Conservation (phyloP, 441 rosid species). For the Erodium texanum region DNA sequence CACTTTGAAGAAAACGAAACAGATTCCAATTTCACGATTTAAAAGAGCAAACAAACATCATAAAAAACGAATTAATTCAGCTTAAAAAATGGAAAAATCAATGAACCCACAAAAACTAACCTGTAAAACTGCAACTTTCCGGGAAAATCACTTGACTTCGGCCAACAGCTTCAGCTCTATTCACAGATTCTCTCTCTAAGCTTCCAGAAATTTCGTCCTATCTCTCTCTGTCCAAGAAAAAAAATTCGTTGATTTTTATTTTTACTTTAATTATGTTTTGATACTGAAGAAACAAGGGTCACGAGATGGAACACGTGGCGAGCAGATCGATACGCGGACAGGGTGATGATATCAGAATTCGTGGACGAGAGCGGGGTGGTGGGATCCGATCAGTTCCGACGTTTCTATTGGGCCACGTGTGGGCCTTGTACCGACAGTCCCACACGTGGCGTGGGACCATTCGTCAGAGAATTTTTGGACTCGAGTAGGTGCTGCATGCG, state of each 20-base stretch:
- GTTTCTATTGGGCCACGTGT: conserved; percentile 2
- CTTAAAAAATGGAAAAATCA: neutral
- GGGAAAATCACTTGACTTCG: neutral
- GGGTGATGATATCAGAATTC: conserved; percentile 1
- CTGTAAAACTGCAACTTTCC: neutral
- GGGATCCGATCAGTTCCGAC: conserved; percentile 5
- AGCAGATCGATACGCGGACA: neutral
- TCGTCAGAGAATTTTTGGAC: neutral
- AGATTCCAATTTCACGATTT: neutral
- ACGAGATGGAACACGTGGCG: conserved; percentile 6
- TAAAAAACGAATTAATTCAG: neutral
- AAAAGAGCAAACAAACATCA: neutral
- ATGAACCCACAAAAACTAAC: neutral
- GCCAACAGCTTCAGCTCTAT: neutral
- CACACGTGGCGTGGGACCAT: neutral
- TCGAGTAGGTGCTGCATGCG: neutral
- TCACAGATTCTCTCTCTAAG: conserved; percentile 1
- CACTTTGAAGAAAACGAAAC: neutral
- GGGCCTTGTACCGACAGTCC: neutral
- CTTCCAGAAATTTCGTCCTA: neutral
- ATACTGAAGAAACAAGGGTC: neutral
- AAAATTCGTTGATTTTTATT: neutral
- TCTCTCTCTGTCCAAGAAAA: neutral
- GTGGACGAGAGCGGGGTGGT: conserved; percentile 7
- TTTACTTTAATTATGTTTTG: neutral